These are phyloP conservation scores for Arthrobotrys entomopaga DNA, from an alignment of 2,329 filamentous ascomycete species.

Conservation along the genomic window DNA sequence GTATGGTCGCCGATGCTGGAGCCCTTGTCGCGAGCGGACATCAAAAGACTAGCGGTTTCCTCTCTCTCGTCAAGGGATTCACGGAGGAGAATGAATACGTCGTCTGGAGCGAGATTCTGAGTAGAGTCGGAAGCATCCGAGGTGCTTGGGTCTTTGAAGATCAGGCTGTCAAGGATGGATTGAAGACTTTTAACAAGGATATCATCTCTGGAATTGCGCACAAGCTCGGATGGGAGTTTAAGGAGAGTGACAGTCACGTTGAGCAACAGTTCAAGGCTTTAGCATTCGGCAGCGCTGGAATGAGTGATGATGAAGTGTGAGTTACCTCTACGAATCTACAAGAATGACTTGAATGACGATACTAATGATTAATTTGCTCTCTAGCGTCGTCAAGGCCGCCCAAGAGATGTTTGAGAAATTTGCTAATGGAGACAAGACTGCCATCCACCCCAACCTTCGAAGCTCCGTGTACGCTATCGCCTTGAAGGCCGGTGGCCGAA, in stretches of 20 bases:
- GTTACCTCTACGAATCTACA: background rate
- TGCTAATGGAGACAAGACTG: conserved; percentile 77
- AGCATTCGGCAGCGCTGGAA: conserved; percentile 84
- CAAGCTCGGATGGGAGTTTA: conserved; percentile 87
- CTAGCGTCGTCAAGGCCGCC: conserved; percentile 75
- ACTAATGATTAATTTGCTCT: conserved; percentile 5
- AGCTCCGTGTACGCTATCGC: conserved; percentile 86
- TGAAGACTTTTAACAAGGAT: conserved; percentile 84
- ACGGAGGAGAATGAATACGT: conserved; percentile 84
- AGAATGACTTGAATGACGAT: background rate
- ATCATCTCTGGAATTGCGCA: conserved; percentile 83
- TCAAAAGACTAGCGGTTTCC: conserved; percentile 88
- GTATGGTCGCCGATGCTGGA: conserved; percentile 93
- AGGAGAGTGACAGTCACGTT: conserved; percentile 84
- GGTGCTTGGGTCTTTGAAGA: conserved; percentile 91
- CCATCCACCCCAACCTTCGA: conserved; percentile 91
- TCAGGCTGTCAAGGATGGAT: conserved; percentile 74
- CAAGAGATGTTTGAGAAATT: conserved; percentile 92
- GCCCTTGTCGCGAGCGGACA: conserved; percentile 90
- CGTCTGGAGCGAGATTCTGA: conserved; percentile 92
- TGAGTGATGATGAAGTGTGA: conserved; percentile 76
- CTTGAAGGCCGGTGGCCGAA: conserved; percentile 82
- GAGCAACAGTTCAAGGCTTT: conserved; percentile 94
- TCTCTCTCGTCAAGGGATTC: conserved; percentile 87
- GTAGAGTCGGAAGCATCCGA: conserved; percentile 80